These are phyloP conservation scores for Cyclostephanos invisitatus DNA, from an alignment of 108 stramenopile species.

Conservation along the genomic window DNA sequence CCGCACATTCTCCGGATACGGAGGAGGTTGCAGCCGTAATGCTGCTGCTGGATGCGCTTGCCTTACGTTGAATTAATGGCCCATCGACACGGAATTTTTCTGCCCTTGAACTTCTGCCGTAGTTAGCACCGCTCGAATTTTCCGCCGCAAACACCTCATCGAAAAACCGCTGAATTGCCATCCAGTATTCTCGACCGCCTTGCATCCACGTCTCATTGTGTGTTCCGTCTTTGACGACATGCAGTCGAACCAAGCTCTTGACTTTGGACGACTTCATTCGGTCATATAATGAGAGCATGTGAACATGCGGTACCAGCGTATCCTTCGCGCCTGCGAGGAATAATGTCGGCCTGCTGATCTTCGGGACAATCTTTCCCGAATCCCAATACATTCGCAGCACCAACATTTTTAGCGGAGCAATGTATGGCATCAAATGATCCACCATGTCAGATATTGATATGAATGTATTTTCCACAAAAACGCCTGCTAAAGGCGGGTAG, in stretches of 20 bases:
- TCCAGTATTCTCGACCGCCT: constrained; percentile 85
- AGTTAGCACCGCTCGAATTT: not conserved
- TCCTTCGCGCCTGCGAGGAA: constrained; percentile 88
- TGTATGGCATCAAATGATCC: constrained; percentile 87
- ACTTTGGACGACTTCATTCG: constrained; percentile 30
- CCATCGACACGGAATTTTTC: not conserved
- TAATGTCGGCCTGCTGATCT: constrained; percentile 62
- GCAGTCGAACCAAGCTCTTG: constrained; percentile 46
- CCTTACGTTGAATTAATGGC: constrained; percentile 2
- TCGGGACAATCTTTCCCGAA: constrained; percentile 57
- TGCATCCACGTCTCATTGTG: constrained; percentile 95
- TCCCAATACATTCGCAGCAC: constrained; percentile 89
- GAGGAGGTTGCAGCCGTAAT: not conserved
- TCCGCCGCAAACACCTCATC: constrained; percentile 36
- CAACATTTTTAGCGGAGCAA: constrained; percentile 82
- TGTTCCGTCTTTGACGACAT: constrained; percentile 78
- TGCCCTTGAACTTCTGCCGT: constrained; percentile 14
- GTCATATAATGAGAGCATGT: constrained; percentile 81
- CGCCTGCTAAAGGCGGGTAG: constrained; percentile 66
- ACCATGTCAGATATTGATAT: constrained; percentile 91
- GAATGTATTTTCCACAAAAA: constrained; percentile 98
- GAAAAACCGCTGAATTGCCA: constrained; percentile 49
- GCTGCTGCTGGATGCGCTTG: constrained; percentile 3
- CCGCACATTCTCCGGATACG: constrained; percentile 3
- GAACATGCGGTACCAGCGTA: constrained; percentile 91